Conservation (phyloP, 192 early-diverging fungal genomes). For the Coemansia sp. region DNA sequence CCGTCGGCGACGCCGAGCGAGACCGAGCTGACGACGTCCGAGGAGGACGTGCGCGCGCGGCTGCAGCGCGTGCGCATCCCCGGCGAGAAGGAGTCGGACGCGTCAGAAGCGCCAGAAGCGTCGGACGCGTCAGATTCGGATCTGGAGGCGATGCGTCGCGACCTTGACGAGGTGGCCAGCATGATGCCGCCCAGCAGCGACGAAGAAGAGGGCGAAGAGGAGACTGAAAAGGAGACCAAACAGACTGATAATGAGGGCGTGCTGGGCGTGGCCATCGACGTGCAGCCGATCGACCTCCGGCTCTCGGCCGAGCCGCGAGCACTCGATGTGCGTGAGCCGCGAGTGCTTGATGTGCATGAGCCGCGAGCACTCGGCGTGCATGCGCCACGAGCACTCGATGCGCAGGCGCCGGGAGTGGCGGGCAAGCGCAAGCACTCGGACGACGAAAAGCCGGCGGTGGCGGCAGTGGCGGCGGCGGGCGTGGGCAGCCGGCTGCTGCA, state of each 20-base stretch:
- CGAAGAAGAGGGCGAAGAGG: slow-evolving; percentile 6
- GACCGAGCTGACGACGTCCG: slow-evolving; percentile 27
- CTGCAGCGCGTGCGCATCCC: slow-evolving; percentile 45
- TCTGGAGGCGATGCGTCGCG: slow-evolving; percentile 24
- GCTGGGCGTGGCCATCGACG: slow-evolving; percentile 42
- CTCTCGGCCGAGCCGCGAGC: no score
- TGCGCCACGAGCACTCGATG: no score
- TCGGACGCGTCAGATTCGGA: slow-evolving; percentile 20
- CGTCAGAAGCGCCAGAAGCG: no score
- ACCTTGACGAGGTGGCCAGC: slow-evolving; percentile 36
- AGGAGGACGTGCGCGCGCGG: slow-evolving; percentile 46
- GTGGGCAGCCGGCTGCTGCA: slow-evolving; percentile 7
- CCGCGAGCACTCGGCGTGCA: no score
- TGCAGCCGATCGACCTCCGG: slow-evolving; percentile 22
- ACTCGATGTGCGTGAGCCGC: no score
- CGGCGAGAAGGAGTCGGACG: neutral
- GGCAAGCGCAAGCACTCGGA: slow-evolving; percentile 53
- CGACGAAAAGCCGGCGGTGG: slow-evolving; percentile 12
- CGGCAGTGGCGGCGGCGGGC: neutral
- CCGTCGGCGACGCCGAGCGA: slow-evolving; percentile 26
- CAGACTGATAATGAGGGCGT: neutral
- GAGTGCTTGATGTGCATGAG: no score
- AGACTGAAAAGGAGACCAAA: neutral
- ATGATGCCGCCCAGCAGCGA: slow-evolving; percentile 37
- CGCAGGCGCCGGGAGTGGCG: slow-evolving; percentile 8